Evolutionary conservation across 164 flowering plant genomes (phyloP).

Genomic region (Houttuynia cordata): DNA sequence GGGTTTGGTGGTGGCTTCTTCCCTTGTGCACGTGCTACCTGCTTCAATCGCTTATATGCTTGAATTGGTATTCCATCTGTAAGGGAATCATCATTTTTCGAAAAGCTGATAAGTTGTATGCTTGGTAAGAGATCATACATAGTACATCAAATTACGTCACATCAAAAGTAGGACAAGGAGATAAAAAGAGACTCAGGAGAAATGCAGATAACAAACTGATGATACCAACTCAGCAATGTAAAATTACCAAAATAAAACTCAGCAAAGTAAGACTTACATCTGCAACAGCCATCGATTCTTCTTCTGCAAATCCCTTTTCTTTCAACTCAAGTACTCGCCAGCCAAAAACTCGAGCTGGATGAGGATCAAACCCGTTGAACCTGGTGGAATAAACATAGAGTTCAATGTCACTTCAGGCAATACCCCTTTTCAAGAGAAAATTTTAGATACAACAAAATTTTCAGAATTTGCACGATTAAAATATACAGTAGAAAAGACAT

Average conservation of each 20-base stretch:
- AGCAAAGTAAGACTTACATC: constrained; percentile 36
- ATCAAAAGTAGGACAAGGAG: no score
- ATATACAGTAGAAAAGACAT: no score
- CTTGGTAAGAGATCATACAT: no score
- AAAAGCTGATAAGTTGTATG: no score
- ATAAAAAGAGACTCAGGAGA: background rate
- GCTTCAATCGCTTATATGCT: constrained; percentile 64
- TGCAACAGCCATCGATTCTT: constrained; percentile 72
- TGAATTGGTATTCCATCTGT: constrained; percentile 80
- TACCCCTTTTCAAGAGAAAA: no score
- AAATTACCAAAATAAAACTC: no score
- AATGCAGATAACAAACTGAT: no score
- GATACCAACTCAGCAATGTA: background rate
- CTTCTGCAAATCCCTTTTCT: constrained; percentile 68
- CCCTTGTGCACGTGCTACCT: constrained; percentile 63
- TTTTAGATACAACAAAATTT: no score
- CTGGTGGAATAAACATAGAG: constrained; percentile 21
- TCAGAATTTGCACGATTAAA: no score
- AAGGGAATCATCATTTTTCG: background rate
- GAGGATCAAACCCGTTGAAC: constrained; percentile 48
- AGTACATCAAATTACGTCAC: no score
- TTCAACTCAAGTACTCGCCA: constrained; percentile 78
- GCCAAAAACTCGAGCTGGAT: constrained; percentile 74
- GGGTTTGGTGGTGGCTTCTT: constrained; percentile 78
- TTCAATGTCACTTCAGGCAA: background rate